Conservation (phyloP, 768 basidiomycete species). For the Goffeauzyma gilvescens region DNA sequence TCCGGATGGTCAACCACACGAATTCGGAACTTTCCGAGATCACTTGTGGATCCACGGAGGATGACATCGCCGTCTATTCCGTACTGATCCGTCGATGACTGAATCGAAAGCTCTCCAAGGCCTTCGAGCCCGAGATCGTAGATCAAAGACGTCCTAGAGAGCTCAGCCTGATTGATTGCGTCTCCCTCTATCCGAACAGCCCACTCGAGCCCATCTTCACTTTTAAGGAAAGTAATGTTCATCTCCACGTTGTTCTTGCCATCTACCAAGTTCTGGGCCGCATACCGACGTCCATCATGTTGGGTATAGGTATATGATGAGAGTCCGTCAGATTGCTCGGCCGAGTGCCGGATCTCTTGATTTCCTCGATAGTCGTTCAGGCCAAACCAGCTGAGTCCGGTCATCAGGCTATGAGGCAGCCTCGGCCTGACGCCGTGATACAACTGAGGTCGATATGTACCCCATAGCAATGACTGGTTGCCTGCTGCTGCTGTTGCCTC, state of each 20-base stretch:
- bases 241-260: slow-evolving; percentile 64
- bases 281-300: slow-evolving; percentile 69
- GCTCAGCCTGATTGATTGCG: slow-evolving; percentile 25
- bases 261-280: slow-evolving; percentile 67
- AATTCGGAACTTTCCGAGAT: slow-evolving; percentile 65
- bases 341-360: slow-evolving; percentile 60
- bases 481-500: too few relatives aligned
- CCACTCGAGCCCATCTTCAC: slow-evolving; percentile 46
- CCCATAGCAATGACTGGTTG: too few relatives aligned
- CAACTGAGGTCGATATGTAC: slow-evolving; percentile 74
- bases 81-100: slow-evolving; percentile 33
- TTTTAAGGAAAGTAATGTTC: slow-evolving; percentile 66
- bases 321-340: slow-evolving; percentile 69
- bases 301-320: slow-evolving; percentile 68
- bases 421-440: slow-evolving; percentile 82
- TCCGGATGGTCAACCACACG: slow-evolving; percentile 49
- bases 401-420: slow-evolving; percentile 73
- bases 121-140: slow-evolving; percentile 83
- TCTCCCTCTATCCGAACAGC: slow-evolving; percentile 17
- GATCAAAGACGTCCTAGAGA: slow-evolving; percentile 54
- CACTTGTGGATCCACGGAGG: slow-evolving; percentile 54
- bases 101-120: slow-evolving; percentile 44
- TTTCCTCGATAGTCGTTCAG: slow-evolving; percentile 59
- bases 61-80: slow-evolving; percentile 53
- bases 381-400: slow-evolving; percentile 86